phyloP scores from a whole-genome alignment of 495 filamentous ascomycete species.

The Talaromyces borbonicus region DNA sequence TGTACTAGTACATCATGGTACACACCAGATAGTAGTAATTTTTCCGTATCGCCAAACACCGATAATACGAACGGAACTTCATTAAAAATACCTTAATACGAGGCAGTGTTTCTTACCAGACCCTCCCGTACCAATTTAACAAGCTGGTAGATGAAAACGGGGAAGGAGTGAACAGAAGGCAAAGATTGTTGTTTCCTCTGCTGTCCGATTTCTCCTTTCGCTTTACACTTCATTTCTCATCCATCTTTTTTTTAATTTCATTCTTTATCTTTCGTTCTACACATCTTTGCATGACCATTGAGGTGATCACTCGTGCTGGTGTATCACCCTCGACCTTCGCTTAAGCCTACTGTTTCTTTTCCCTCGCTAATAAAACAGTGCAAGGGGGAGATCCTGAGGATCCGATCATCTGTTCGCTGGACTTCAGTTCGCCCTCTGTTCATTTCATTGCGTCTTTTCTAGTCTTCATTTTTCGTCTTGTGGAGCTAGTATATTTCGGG shows the following conservation, averaged over 20 bases:
- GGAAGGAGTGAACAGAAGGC: constrained; percentile 3
- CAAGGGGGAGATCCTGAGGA: background rate
- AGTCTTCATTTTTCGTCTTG: background rate
- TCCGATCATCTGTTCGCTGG: background rate
- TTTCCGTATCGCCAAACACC: no score
- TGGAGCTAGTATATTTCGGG: background rate
- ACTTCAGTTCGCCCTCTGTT: background rate
- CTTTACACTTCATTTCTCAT: background rate
- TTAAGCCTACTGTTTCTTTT: background rate
- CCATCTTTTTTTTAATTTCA: background rate
- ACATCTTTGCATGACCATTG: background rate
- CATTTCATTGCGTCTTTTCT: background rate
- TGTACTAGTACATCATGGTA: no score
- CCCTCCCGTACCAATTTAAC: no score
- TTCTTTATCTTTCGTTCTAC: background rate
- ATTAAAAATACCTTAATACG: no score
- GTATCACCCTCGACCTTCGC: constrained; percentile 7
- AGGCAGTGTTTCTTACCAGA: no score
- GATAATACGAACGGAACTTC: no score
- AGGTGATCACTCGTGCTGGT: background rate
- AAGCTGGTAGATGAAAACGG: no score
- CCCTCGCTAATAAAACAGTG: constrained; percentile 1
- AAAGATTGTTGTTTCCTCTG: no score
- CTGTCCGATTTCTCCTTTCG: no score
- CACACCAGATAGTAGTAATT: no score